phyloP scores from a whole-genome alignment of 192 early-diverging fungal species.

The Coemansia sp. region DNA sequence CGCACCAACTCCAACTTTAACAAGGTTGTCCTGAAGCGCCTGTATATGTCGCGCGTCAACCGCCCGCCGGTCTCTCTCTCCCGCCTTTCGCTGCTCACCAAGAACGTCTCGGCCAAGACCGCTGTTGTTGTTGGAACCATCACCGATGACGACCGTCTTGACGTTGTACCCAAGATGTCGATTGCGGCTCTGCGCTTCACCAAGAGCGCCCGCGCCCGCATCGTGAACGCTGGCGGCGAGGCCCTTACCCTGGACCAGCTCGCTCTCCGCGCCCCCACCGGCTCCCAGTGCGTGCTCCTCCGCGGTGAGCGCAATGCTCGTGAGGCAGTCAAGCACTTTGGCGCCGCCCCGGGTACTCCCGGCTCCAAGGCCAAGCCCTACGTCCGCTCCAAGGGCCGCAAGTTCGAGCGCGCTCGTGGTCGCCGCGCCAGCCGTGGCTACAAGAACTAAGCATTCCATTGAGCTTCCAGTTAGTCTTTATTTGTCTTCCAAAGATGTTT shows the following conservation, averaged over 20 bases:
- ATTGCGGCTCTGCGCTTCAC: constrained; percentile 96
- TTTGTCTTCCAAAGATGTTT: constrained; percentile 6
- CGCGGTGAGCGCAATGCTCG: constrained; percentile 93
- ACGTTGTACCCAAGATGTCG: constrained; percentile 93
- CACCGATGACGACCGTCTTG: constrained; percentile 93
- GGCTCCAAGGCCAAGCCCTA: constrained; percentile 79
- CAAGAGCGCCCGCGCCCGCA: constrained; percentile 93
- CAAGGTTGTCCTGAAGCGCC: constrained; percentile 97
- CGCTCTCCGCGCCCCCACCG: constrained; percentile 96
- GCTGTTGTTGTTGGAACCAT: constrained; percentile 95
- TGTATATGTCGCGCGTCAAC: constrained; percentile 98
- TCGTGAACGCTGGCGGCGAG: constrained; percentile 99
- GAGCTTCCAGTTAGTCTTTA: constrained; percentile 4
- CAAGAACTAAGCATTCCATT: constrained; percentile 71
- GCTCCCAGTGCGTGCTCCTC: constrained; percentile 92
- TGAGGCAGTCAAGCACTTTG: constrained; percentile 99
- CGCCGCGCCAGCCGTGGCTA: constrained; percentile 98
- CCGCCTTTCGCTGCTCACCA: constrained; percentile 80
- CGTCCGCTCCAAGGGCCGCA: constrained; percentile 98
- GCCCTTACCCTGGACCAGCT: constrained; percentile 98
- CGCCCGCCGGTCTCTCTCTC: constrained; percentile 94
- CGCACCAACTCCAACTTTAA: constrained; percentile 99
- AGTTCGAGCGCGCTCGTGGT: constrained; percentile 99
- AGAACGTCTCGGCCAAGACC: constrained; percentile 80
- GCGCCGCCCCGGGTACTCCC: constrained; percentile 74